phyloP scores from a whole-genome alignment of 2,329 filamentous ascomycete genomes.

The Aspergillus proliferans region DNA sequence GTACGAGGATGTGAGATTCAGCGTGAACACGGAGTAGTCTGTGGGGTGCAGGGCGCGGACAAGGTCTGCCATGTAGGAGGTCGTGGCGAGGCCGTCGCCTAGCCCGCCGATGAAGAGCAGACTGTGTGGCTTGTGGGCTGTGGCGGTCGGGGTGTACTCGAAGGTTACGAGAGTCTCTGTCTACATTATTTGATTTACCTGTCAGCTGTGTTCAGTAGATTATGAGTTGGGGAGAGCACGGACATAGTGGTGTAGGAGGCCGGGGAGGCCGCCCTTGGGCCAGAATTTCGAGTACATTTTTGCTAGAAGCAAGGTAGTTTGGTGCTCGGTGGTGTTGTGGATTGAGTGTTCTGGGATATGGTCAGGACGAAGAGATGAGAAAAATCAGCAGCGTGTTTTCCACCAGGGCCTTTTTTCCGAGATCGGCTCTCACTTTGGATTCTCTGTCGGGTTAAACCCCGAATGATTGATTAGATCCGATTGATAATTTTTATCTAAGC shows the following conservation, averaged over 20 bases:
- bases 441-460: no score
- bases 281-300: no score
- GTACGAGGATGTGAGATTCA: conserved; percentile 48
- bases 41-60: conserved; percentile 41
- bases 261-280: no score
- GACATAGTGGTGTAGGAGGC: conserved; percentile 32
- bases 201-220: not conserved
- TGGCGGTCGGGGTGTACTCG: conserved; percentile 27
- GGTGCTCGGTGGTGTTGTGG: no score
- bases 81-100: conserved; percentile 51
- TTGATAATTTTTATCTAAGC: no score
- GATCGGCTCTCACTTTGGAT: no score
- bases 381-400: no score
- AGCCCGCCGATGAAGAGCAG: conserved; percentile 56
- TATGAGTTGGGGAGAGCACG: conserved; percentile 4
- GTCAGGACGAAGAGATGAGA: no score
- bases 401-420: no score
- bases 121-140: conserved; percentile 38
- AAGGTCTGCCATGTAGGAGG: conserved; percentile 48
- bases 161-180: conserved; percentile 35
- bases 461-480: no score
- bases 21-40: conserved; percentile 50
- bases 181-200: conserved; percentile 16
- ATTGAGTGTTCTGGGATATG: no score
- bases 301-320: no score